These are phyloP conservation scores for Syzygium grande DNA, from an alignment of 345 rosid species.

Conservation along the genomic window DNA sequence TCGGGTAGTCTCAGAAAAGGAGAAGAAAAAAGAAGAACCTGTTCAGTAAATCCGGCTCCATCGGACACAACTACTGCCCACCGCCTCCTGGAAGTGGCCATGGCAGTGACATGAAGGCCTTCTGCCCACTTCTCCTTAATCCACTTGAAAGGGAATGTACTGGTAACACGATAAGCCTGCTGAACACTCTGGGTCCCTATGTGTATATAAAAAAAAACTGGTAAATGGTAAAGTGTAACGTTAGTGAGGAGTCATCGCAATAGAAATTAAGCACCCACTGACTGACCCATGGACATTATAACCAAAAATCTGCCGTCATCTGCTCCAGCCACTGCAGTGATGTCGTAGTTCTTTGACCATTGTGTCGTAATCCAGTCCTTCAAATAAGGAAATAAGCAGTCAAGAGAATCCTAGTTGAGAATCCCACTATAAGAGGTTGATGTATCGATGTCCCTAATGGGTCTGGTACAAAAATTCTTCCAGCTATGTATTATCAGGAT, in stretches of 20 bases:
- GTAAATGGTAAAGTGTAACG: not conserved
- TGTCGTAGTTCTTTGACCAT: slow-evolving; percentile 80
- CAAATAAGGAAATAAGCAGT: not conserved
- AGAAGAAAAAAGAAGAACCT: not conserved
- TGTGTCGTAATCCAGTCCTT: slow-evolving; percentile 94
- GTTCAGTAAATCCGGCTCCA: not conserved
- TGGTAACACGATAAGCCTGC: slow-evolving; percentile 7
- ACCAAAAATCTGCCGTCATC: slow-evolving; percentile 74
- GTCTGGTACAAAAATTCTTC: not conserved
- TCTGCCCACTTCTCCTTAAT: slow-evolving; percentile 13
- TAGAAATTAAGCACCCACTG: not conserved
- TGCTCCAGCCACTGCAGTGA: slow-evolving; percentile 88
- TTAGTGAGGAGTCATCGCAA: not conserved
- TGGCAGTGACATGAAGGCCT: slow-evolving; percentile 7
- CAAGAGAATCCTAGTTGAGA: not conserved
- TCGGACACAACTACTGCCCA: slow-evolving; percentile 16
- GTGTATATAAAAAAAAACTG: not conserved
- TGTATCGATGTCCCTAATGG: not conserved
- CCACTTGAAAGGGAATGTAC: slow-evolving; percentile 12
- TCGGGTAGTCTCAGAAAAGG: not conserved
- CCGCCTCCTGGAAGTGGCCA: slow-evolving; percentile 8
- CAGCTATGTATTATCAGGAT: not conserved
- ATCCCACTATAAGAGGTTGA: not conserved
- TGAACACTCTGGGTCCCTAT: slow-evolving; percentile 4
- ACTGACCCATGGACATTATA: slow-evolving; percentile 79